Evolutionary conservation across 202 grass and related monocot genomes (phyloP), one percentile per base, ranked within the genome.

Genomic region (Schoenoplectus tabernaemontani): DNA sequence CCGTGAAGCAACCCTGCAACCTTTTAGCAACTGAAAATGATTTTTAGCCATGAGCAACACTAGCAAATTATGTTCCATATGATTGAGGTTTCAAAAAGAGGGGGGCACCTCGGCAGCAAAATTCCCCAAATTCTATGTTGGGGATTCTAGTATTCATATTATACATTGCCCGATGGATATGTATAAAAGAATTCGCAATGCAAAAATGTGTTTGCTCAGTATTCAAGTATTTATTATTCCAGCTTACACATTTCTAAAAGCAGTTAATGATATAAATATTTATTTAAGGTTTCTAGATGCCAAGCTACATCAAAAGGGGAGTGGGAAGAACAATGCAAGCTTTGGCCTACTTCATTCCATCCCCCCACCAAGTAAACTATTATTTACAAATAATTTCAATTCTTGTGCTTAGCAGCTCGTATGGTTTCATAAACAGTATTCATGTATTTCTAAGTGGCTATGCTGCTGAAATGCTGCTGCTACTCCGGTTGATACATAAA

Each of bases 291-390:
- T 90, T 76, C 95, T 57, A 87, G 81, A 87, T 86, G 47, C 81
- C 60, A 82, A 86, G 91, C 95, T 87, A 90, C 58, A 50, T 90
- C 95, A 71, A 94, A 98, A 90, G 88, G 92, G 83, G 86, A 92
- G 80, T 98, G 95, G 95, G 76, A 98, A 76, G 88, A 94, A 83
- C 95, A 98, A 22, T 94, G 91, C 85, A 92, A 90, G 85, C 80
- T 98, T 66, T 98, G 95, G 95, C 95, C 95, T 84, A 98, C 95
- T 68, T 98, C 95, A 60, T 98, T 89, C 76, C 95, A 98, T 84
- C 95, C 95, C 46, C 78, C 84, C 50, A 42, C 82, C 10, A 85
- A 89, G 95, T 98, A 84, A 88, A 85, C n/a, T 38, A 28, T 67
- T 26, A 48, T 20, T 73, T 73, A 3, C 12, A 51, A 17, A 73